These are phyloP conservation scores for Ligustrum vulgare DNA, from an alignment of 257 asterid genomes.

Conservation along the genomic window DNA sequence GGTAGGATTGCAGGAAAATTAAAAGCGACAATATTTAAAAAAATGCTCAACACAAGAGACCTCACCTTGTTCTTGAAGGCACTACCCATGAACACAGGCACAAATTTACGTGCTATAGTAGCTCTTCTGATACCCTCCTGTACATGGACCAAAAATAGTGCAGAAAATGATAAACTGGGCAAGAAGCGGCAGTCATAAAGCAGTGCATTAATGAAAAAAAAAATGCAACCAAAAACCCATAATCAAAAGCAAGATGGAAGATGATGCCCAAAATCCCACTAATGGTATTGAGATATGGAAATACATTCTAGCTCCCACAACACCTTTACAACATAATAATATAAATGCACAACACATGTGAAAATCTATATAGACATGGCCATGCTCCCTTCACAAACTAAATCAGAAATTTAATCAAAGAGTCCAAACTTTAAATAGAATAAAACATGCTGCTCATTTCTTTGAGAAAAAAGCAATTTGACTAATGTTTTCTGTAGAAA, in stretches of 20 bases:
- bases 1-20: constrained; percentile 1
- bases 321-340: too few species aligned
- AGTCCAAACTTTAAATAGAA: constrained; percentile 12
- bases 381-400: constrained; percentile 6
- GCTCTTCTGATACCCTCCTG: constrained; percentile 98
- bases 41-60: constrained; percentile 6
- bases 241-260: constrained; percentile 10
- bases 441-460: background rate
- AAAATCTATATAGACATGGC: background rate
- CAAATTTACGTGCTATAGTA: constrained; percentile 78
- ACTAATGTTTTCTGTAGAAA: background rate
- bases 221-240: constrained; percentile 14
- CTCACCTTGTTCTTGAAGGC: constrained; percentile 96
- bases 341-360: background rate
- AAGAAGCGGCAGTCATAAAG: constrained; percentile 15
- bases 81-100: constrained; percentile 98
- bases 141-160: constrained; percentile 17
- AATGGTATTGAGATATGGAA: background rate
- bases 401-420: constrained; percentile 8
- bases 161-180: constrained; percentile 4
- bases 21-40: constrained; percentile 4
- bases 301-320: background rate
- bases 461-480: background rate
- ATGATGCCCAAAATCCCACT: background rate
- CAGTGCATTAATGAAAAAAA: constrained; percentile 6